A percentile compares a stretch with the other conserved stretches of the same genome.
Evolutionary conservation across 306 rosid species (phyloP).

Genomic region (Malus sieversii): DNA sequence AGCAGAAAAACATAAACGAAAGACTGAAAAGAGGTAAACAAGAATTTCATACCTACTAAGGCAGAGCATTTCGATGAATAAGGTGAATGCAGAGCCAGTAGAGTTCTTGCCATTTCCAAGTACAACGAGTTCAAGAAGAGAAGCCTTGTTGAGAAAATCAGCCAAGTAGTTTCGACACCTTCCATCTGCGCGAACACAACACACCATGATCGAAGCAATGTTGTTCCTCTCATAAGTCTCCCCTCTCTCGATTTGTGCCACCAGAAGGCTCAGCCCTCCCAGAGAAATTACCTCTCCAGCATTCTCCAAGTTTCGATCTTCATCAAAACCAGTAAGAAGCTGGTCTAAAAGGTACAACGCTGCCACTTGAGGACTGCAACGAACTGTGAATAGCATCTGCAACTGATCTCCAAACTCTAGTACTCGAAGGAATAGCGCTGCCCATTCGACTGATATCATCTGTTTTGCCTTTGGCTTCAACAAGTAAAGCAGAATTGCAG

Average conservation of each 20-base stretch:
- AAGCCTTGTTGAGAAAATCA: constrained; percentile 41
- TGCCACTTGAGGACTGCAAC: constrained; percentile 58
- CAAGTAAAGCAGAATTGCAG: constrained; percentile 65
- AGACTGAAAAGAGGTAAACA: background rate
- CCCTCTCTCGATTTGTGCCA: constrained; percentile 50
- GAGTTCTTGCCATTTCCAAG: constrained; percentile 34
- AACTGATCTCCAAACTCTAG: constrained; percentile 67
- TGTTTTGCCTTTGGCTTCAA: constrained; percentile 70
- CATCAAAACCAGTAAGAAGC: constrained; percentile 75
- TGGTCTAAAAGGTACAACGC: constrained; percentile 76
- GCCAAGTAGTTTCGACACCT: constrained; percentile 60
- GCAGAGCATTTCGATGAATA: constrained; percentile 55
- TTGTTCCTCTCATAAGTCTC: constrained; percentile 44
- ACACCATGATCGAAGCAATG: constrained; percentile 35
- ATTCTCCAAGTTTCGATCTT: constrained; percentile 77
- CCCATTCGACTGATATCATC: constrained; percentile 75
- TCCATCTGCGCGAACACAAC: constrained; percentile 74
- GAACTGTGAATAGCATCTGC: constrained; percentile 69
- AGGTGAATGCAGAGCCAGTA: constrained; percentile 34
- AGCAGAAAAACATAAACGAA: constrained; percentile 9
- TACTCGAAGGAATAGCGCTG: constrained; percentile 70
- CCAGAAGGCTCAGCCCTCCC: constrained; percentile 63
- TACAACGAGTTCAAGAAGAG: constrained; percentile 61
- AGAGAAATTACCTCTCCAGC: constrained; percentile 63
- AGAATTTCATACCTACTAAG: constrained; percentile 45